Base-by-base conservation (phyloP, 2,329 filamentous ascomycete species). In the Coleophoma crateriformis region DNA sequence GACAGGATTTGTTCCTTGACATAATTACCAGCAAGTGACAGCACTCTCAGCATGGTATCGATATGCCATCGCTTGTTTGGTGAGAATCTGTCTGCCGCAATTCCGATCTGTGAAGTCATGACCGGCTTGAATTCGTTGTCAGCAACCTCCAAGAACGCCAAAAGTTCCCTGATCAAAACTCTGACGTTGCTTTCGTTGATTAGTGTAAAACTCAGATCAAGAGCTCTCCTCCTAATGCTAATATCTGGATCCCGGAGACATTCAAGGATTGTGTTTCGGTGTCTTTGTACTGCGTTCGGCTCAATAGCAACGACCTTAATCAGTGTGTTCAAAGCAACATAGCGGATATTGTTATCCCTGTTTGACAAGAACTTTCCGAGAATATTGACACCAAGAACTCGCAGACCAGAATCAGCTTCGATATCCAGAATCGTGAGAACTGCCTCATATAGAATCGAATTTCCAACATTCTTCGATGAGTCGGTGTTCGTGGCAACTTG, bases 1-100 rank as follows among this genome's bases (percentile, higher is more conserved):
- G 94, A 96, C 50, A 99, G 71, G 52, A 99, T 99, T 60, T 95
- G 94, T 67, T 99, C 94, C 68, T 96, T 97, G 58, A 99, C 91
- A 63, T 94, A 96, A 69, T 95, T 96, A 43, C 94, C 94, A 47
- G 94, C 94, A 57, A 99, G 76, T 51, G 91, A 96, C 59, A 99
- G 71, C 20, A 99, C 90, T 19, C 95, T 82, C 48, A 99, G 76
- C 85, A 99, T 96, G 2, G 95, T 99, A 64, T 99, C 94, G 59
- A 97, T 87, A 66, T 99, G 94, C 94, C 94, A 99, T 65, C 94
- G 80, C 72, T 97, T 97, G 71, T 94, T 97, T 1, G 94, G 95
- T 2, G 94, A 88, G 69, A 90, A 99, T 57, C 92, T 85, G 68
- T 99, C 94, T 7, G 95, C 94, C 11, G 95, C 94, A 61, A 99